These are phyloP conservation scores for Luffa aegyptiaca DNA, from an alignment of 306 rosid genomes.

Conservation along the genomic window DNA sequence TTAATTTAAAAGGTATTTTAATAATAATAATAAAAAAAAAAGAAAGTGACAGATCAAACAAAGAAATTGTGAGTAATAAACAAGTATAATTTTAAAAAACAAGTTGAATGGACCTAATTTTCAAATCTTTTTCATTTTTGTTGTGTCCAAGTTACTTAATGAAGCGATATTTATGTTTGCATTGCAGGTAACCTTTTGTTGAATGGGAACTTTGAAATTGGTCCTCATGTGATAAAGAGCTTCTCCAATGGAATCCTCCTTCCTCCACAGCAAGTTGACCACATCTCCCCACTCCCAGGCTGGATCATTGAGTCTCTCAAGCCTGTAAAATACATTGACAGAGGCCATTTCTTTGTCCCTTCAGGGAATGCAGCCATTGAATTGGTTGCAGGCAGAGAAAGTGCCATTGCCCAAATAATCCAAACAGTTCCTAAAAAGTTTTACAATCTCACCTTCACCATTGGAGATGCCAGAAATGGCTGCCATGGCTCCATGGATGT, in stretches of 20 bases:
- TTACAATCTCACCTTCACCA: constrained; percentile 35
- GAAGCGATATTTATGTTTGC: no score
- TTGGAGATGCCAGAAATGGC: constrained; percentile 46
- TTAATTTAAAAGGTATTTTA: no score
- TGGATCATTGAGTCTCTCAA: constrained; percentile 49
- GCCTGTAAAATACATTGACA: constrained; percentile 39
- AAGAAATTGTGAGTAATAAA: no score
- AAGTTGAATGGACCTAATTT: no score
- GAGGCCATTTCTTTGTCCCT: constrained; percentile 39
- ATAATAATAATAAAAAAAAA: no score
- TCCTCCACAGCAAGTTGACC: constrained; percentile 28
- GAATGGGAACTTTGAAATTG: constrained; percentile 36
- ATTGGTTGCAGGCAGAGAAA: constrained; percentile 37
- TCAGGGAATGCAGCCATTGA: constrained; percentile 32
- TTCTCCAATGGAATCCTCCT: constrained; percentile 42
- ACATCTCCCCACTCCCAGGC: constrained; percentile 39
- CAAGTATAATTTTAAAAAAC: no score
- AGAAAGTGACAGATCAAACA: no score
- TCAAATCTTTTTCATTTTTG: no score
- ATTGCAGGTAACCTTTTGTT: constrained; percentile 34
- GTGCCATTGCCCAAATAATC: constrained; percentile 45
- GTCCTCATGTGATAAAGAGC: constrained; percentile 42
- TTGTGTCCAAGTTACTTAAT: no score
- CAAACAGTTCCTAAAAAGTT: constrained; percentile 28
- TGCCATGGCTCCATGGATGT: constrained; percentile 43